Base-by-base conservation (phyloP, 768 basidiomycete genomes). In the Cystofilobasidium ferigula region DNA sequence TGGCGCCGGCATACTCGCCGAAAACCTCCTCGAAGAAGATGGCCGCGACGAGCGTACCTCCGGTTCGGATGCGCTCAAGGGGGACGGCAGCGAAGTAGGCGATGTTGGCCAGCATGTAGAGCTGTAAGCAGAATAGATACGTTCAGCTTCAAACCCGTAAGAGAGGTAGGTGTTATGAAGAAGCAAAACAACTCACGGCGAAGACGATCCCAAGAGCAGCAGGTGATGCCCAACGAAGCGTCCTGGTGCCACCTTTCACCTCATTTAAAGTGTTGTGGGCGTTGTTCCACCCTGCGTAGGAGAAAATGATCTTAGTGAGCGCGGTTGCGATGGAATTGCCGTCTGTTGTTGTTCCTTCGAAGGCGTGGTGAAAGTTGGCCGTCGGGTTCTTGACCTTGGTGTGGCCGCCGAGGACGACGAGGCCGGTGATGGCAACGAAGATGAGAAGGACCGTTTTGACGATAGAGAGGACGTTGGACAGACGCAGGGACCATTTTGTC, bases 221-320 rank as follows among this genome's bases (percentile, higher is more conserved):
- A 0, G 86, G 85, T 0, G 84, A 85, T 0, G 86, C 87, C 13
- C 80, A 77, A 71, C 84, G 86, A 72, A 89, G 81, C 0, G 86
- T 88, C 45, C 80, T 79, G 4, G 88, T 80, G 0, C 86, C 87
- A 69, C 70, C 69, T 43, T 69, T 68, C 36, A 72, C 67, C 54
- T 89, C 86, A 4, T 85, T 85, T 6, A 88, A 77, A 0, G 83
- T 84, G 69, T 86, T 87, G 71, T 88, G 87, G 12, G 85, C 86
- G 64, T 85, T 86, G 2, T 83, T 81, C 72, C 87, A 89, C 0
- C 87, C 87, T 56, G 81, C 79, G 71, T 83, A 77, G 1, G 74
- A 67, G 57, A 69, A 76, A 67, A 72, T 73, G 56, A 71, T 71
- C 10, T 62, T 77, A 76, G 63, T 74, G 67, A 43, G 76, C 18